phyloP scores from a whole-genome alignment of 1,139 yeast species.

The Pichia cactophila region DNA sequence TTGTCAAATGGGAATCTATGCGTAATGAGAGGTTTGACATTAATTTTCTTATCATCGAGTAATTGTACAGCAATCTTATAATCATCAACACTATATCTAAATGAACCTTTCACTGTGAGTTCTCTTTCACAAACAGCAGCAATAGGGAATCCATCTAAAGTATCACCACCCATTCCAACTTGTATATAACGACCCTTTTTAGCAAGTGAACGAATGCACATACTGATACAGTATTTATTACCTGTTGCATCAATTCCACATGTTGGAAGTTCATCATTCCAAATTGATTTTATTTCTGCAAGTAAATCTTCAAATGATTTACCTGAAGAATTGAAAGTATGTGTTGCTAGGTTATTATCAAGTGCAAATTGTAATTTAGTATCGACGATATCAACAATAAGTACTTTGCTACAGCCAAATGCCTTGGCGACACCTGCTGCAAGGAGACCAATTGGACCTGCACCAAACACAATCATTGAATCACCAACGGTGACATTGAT shows the following conservation, averaged over 20 bases:
- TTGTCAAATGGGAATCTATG: slow-evolving; percentile 69
- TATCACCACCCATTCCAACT: slow-evolving; percentile 50
- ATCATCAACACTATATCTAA: slow-evolving; percentile 77
- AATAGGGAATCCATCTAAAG: slow-evolving; percentile 53
- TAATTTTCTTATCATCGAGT: slow-evolving; percentile 52
- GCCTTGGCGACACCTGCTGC: slow-evolving; percentile 74
- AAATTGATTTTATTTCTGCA: slow-evolving; percentile 23
- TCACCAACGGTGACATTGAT: slow-evolving; percentile 69
- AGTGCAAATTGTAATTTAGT: slow-evolving; percentile 53
- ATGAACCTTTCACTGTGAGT: slow-evolving; percentile 62
- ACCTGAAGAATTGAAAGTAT: slow-evolving; percentile 48
- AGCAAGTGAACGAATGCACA: slow-evolving; percentile 38
- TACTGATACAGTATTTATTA: slow-evolving; percentile 43
- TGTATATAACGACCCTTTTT: slow-evolving; percentile 50
- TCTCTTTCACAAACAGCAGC: slow-evolving; percentile 66
- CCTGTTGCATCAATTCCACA: slow-evolving; percentile 53
- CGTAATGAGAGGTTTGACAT: slow-evolving; percentile 64
- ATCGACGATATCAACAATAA: slow-evolving; percentile 59
- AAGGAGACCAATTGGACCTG: slow-evolving; percentile 87
- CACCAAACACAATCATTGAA: slow-evolving; percentile 74
- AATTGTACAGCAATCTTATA: slow-evolving; percentile 68
- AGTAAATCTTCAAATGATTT: slow-evolving; percentile 31
- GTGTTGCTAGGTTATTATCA: slow-evolving; percentile 44
- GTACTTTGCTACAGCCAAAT: slow-evolving; percentile 69
- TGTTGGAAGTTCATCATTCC: slow-evolving; percentile 35